Evolutionary conservation across 2,329 filamentous ascomycete species (phyloP), one percentile per base, ranked within the genome.

Genomic region (Claviceps africana): DNA sequence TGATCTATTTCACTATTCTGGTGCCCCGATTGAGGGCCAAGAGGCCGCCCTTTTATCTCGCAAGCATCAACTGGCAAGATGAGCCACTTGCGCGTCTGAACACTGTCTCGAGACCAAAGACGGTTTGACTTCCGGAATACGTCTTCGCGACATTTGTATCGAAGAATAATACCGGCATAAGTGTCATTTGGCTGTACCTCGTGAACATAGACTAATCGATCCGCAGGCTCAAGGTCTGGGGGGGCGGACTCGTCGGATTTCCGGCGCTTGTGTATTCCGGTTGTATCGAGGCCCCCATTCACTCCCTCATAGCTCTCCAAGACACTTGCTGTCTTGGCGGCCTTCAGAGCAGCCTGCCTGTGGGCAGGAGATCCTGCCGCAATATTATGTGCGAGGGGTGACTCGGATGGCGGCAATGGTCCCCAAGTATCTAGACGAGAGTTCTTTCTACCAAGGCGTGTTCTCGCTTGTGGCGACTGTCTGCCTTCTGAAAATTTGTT

Each of bases 51-150:
- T 62, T 89, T 93, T 43, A 90, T 75, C 43, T 85, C 83, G 65
- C 91, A 97, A 42, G 88, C 85, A 65, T 95, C 90, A 4, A 97
- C 88, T 0, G 93, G 93, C 50, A 98, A 72, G 9, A 90, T 77
- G 17, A 98, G 76, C 57, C 81, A 83, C 61, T 87, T 87, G 54
- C 90, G 82, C 47, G 83, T 81, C 65, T 96, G 91, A 37, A 97
- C 85, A 56, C 82, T 88, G 64, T 97, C 93, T 57, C 89, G 88
- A 7, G 89, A 88, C 93, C 93, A 98, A 62, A 98, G 82, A 11
- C 93, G 82, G 65, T 98, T 98, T 40, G 88, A 83, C 64, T 87
- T 93, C 54, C 88, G 79, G 58, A 98, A 83, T 2, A 85, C 78
- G 47, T 90, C 85, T 52, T 89, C 82, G 56, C 86, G 81, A 65